Conservation (phyloP, 345 rosid genomes). For the Lepidium didymum region DNA sequence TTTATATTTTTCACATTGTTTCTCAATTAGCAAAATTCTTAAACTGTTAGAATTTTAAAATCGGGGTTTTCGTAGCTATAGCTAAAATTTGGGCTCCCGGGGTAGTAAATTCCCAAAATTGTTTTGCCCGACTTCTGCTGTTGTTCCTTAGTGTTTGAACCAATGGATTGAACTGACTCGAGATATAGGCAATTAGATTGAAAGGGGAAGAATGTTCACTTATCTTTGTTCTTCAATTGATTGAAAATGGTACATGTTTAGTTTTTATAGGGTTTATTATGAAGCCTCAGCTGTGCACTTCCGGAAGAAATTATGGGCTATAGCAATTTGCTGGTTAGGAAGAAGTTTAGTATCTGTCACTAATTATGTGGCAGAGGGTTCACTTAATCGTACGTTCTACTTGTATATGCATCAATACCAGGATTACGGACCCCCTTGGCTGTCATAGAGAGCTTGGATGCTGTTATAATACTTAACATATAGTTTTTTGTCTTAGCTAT, state of each 20-base stretch:
- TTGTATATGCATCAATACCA: not conserved
- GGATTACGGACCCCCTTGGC: not conserved
- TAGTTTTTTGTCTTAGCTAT: not conserved
- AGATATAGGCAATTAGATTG: not conserved
- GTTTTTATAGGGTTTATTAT: not conserved
- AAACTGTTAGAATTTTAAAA: not conserved
- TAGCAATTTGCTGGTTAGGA: not conserved
- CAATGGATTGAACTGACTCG: not conserved
- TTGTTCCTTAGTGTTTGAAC: not conserved
- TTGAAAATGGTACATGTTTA: not conserved
- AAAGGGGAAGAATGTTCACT: not conserved
- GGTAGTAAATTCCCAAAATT: not conserved
- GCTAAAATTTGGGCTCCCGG: not conserved
- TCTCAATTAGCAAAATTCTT: not conserved
- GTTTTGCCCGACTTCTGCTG: not conserved
- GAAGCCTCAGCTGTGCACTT: conserved; percentile 4
- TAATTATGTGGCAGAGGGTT: conserved; percentile 1
- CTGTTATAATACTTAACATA: not conserved
- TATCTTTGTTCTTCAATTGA: not conserved
- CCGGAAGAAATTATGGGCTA: not conserved
- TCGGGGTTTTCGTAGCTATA: conserved; percentile 1
- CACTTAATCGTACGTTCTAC: not conserved
- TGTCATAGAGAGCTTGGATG: not conserved
- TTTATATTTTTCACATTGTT: not conserved
- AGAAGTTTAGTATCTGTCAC: not conserved